Evolutionary conservation across 257 asterid species (phyloP), one percentile per base, ranked within the genome.

Genomic region (Schizonepeta tenuifolia): DNA sequence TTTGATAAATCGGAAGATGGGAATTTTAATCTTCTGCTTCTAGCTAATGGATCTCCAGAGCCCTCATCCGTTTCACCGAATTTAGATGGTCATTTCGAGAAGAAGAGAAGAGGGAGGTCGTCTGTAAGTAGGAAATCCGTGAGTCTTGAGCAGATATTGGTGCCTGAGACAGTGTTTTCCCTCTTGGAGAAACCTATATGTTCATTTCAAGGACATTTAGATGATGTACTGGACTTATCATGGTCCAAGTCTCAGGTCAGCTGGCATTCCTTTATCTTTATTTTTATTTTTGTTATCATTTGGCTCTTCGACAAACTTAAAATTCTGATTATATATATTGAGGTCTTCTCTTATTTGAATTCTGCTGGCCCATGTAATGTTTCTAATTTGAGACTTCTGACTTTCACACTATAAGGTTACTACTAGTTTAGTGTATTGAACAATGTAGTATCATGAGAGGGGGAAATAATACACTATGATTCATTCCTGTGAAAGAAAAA

Each of bases 231-330:
- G 76, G 97, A 95, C 83, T 90, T 95, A 68, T 95, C 99, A 14
- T 95, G 99, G 99, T 95, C 99, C 81, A 95, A 95, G 83, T 92
- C 97, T 77, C 96, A 90, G 93, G 99, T 95, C 73, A 83, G 92
- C 66, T 75, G 49, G 60, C 78, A 13, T 58, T 60, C 53, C 64
- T 61, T 67, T 58, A 21, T 51, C 28, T 36, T 57, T 7, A 5
- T 22, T 55, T 24, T 15, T n/a, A 5, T 22, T 55, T 22, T 15
- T 49, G n/a, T 17, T 17, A 36, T 71, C 44, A 44, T 31, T 22
- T 11, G 43, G 35, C 35, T 63, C 31, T 70, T 73, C 47, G 62
- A 38, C 68, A 50, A 38, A 54, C 74, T 17, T 28, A 18, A 24
- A 43, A 14, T 20, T 61, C 69, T 54, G 72, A 76, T 26, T 12